Base-by-base conservation (phyloP, 2,329 filamentous ascomycete species). In the Neofusicoccum ribis region DNA sequence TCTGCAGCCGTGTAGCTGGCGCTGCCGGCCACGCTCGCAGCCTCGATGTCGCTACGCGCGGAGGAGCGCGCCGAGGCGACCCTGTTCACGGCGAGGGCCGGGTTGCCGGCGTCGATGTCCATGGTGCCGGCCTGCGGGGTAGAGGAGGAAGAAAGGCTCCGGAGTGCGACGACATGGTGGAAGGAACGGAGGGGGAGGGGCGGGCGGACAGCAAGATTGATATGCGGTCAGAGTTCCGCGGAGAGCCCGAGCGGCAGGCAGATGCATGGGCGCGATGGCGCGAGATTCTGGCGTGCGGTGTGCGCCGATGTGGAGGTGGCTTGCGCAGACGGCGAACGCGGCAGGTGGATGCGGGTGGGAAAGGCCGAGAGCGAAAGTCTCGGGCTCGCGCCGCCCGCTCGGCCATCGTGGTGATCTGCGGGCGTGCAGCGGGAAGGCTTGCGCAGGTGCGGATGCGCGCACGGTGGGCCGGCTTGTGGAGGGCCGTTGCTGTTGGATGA, bases 291-390 rank as follows among this genome's bases (percentile, higher is more conserved):
- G 17, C 15, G 14, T 36, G 31, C 34, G 50, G 31, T 52, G 50
- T 36, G 27, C 27, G 27, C 23, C 27, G 27, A n/a, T 58, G 52
- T 58, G 52, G 37, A 58, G 52, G 54, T 59, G 54, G 54, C 54
- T 46, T 59, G 54, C 54, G 27, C 27, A 31, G 5, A 31, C 5
- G 27, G 27, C 3, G 41, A 59, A 46, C 12, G 8, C 27, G 54
- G 20, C 15, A 20, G 27, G 39, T 43, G 52, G 17, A 6, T n/a
- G 54, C 23, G 37, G 41, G 27, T 31, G 9, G n/a, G 36, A 23
- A 44, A 15, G 41, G 54, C 54, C 39, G 15, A 17, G 34, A 43
- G 36, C 36, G 36, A 41, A 17, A 1, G 41, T 44, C 12, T 44
- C 41, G 41, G 41, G 17, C 36, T 15, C 5, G 15, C 3, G n/a